Conservation (phyloP, 139 green algal genomes). For the Trebouxia sp. region DNA sequence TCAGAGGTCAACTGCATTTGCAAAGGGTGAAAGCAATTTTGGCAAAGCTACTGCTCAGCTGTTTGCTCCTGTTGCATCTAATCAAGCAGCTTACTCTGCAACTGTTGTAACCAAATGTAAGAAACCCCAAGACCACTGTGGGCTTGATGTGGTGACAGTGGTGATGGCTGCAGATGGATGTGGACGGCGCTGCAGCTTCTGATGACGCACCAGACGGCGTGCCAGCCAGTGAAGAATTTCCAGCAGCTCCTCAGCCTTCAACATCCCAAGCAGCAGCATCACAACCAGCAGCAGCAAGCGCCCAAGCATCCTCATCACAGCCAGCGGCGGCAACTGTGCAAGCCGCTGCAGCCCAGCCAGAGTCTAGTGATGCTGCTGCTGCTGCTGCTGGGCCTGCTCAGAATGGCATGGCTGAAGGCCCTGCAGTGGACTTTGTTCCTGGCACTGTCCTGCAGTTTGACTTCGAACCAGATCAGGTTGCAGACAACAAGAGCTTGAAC, state of each 20-base stretch:
- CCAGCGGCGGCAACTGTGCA: neutral
- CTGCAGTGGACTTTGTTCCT: slow-evolving; percentile 21
- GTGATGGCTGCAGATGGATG: slow-evolving; percentile 30
- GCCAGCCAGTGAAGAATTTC: too few species aligned
- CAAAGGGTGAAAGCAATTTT: too few species aligned
- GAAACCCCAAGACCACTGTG: too few species aligned
- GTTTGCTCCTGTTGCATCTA: too few species aligned
- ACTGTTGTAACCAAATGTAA: too few species aligned
- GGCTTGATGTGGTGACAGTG: too few species aligned
- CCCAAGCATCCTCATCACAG: neutral
- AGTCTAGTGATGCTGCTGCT: neutral
- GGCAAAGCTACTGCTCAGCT: too few species aligned
- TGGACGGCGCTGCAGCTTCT: too few species aligned
- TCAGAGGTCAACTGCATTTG: too few species aligned
- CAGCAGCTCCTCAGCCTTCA: neutral
- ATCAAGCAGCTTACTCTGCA: too few species aligned
- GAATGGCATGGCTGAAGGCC: slow-evolving; percentile 49
- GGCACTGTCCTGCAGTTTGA: slow-evolving; percentile 24
- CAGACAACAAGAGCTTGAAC: neutral
- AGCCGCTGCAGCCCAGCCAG: slow-evolving; percentile 3
- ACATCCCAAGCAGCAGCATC: slow-evolving; percentile 8
- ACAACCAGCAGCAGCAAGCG: neutral
- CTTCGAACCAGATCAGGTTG: neutral
- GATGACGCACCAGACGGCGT: too few species aligned
- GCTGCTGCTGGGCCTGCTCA: slow-evolving; percentile 34